A percentile compares a stretch with the other conserved stretches of the same genome.
Conservation (phyloP, 192 early-diverging fungal species). For the Coemansia sp. region DNA sequence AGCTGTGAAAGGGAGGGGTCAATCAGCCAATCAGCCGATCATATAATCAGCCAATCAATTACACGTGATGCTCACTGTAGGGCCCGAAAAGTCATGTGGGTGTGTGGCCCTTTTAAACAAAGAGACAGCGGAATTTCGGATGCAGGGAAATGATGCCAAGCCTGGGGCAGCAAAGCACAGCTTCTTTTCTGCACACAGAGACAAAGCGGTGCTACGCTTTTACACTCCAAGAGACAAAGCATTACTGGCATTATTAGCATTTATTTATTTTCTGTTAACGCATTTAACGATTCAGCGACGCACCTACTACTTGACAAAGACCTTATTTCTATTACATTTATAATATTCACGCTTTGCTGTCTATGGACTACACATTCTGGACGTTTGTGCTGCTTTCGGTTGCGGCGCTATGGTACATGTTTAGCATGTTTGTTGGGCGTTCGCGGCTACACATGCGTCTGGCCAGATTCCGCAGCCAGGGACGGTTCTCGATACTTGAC, state of each 20-base stretch:
- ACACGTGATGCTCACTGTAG: slow-evolving; percentile 3
- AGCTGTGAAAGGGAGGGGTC: too few relatives aligned
- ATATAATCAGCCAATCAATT: not conserved
- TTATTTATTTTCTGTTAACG: too few relatives aligned
- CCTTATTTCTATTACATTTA: not conserved
- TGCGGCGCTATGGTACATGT: slow-evolving; percentile 42
- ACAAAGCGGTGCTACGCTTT: too few relatives aligned
- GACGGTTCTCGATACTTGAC: slow-evolving; percentile 17
- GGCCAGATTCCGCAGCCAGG: slow-evolving; percentile 18
- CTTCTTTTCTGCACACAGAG: not conserved
- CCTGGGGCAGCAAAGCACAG: not conserved
- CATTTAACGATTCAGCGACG: not conserved
- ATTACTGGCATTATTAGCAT: too few relatives aligned
- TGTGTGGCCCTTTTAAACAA: not conserved
- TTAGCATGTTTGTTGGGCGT: slow-evolving; percentile 39
- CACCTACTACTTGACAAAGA: not conserved
- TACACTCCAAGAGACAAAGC: too few relatives aligned
- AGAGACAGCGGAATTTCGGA: not conserved
- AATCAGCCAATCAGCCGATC: not conserved
- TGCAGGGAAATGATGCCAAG: not conserved
- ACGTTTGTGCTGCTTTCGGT: slow-evolving; percentile 29
- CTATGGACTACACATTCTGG: slow-evolving; percentile 42
- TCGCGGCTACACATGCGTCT: slow-evolving; percentile 33
- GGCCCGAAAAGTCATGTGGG: slow-evolving; percentile 2
- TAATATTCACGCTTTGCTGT: not conserved